Evolutionary conservation across 345 rosid species (phyloP).

Genomic region (Reutealis trisperma): DNA sequence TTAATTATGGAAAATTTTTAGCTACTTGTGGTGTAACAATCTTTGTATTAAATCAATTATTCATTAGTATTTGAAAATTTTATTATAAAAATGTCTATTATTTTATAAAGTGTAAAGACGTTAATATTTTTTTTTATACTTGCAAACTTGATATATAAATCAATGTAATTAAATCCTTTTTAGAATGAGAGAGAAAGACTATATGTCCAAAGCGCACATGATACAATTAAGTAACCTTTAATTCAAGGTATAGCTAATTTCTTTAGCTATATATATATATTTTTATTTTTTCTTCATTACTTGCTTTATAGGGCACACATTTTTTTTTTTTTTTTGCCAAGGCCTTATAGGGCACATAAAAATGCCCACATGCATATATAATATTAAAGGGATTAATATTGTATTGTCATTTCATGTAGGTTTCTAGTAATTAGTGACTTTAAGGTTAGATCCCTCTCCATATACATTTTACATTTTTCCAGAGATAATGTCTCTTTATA

Average conservation of each 20-base stretch:
- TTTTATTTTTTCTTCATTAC: not conserved
- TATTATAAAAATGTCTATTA: too few relatives aligned
- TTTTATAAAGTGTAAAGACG: too few relatives aligned
- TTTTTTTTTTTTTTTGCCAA: too few relatives aligned
- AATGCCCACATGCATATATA: not conserved
- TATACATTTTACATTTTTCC: conserved; percentile 5
- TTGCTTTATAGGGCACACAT: not conserved
- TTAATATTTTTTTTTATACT: too few relatives aligned
- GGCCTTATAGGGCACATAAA: not conserved
- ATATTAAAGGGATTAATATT: conserved; percentile 2
- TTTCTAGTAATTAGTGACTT: conserved; percentile 9
- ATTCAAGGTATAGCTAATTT: not conserved
- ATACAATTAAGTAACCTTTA: conserved; percentile 20
- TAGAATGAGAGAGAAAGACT: conserved; percentile 14
- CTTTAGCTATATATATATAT: conserved; percentile 1
- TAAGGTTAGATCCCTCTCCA: conserved; percentile 8
- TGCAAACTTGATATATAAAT: too few relatives aligned
- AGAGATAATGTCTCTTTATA: conserved; percentile 6
- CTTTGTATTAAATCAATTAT: too few relatives aligned
- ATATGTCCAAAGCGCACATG: conserved; percentile 28
- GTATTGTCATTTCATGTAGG: not conserved
- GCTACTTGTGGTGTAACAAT: too few relatives aligned
- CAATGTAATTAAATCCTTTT: too few relatives aligned
- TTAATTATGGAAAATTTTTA: not conserved
- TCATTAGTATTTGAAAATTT: too few relatives aligned